A percentile compares a stretch with the other conserved stretches of the same genome.
These are phyloP conservation scores for Inosperma sp. DNA, from an alignment of 768 basidiomycete genomes.

Conservation along the genomic window DNA sequence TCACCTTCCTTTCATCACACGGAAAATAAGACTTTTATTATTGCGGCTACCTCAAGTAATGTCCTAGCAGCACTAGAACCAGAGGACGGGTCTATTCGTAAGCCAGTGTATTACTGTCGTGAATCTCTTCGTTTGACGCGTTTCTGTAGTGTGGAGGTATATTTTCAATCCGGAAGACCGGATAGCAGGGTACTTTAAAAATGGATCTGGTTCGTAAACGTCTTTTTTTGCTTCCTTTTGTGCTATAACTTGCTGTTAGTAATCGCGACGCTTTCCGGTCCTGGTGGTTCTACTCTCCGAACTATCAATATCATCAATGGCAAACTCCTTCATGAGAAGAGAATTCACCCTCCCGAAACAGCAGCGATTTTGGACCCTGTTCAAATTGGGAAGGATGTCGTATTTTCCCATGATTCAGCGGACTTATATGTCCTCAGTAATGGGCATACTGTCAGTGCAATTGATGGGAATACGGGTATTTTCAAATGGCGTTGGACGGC, in stretches of 20 bases:
- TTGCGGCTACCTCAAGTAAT: slow-evolving; percentile 68
- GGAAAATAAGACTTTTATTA: slow-evolving; percentile 43
- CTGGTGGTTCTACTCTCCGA: slow-evolving; percentile 64
- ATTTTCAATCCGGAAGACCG: slow-evolving; percentile 66
- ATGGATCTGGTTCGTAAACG: slow-evolving; percentile 49
- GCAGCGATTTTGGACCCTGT: slow-evolving; percentile 49
- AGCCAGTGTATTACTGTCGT: slow-evolving; percentile 18
- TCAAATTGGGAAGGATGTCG: slow-evolving; percentile 51
- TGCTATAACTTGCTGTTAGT: slow-evolving; percentile 35
- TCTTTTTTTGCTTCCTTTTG: not conserved
- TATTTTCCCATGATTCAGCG: slow-evolving; percentile 31
- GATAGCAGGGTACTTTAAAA: slow-evolving; percentile 58
- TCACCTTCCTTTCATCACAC: slow-evolving; percentile 57
- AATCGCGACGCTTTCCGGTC: slow-evolving; percentile 71
- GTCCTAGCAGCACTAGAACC: slow-evolving; percentile 71
- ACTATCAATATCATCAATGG: slow-evolving; percentile 64
- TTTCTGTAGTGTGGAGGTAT: slow-evolving; percentile 71
- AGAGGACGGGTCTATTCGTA: slow-evolving; percentile 68
- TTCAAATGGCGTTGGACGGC: slow-evolving; percentile 70
- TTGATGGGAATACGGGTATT: slow-evolving; percentile 50
- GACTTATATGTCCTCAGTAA: slow-evolving; percentile 54
- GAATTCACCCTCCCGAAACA: slow-evolving; percentile 44
- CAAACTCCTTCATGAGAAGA: slow-evolving; percentile 58
- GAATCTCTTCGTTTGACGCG: slow-evolving; percentile 9
- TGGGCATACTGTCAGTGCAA: slow-evolving; percentile 50